Base-by-base conservation (phyloP, 2,329 filamentous ascomycete species). In the Metarhizium humberi region DNA sequence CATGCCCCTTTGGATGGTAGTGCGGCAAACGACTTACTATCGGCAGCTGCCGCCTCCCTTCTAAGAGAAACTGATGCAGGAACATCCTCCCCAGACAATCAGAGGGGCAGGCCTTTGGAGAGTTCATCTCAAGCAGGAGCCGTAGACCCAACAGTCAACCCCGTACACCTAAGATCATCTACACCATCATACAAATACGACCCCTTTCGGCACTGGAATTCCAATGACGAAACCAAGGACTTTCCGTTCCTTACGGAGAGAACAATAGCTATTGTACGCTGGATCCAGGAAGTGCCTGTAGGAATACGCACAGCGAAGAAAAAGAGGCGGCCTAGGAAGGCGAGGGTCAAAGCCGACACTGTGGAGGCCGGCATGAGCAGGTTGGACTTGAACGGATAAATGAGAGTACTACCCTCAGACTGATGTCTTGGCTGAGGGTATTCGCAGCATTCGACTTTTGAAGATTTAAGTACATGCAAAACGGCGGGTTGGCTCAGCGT, bases 181-280 rank as follows among this genome's bases (percentile, higher is more conserved):
- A 45, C 10, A 45, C 7, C 42, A 6, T 20, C 42, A 16, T 43
- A 20, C 34, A 13, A 38, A 16, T 11, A 16, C 46, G n/a, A 11
- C 11, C 3, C 20, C 46, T 16, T 3, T 18, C 2, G 29, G 13
- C 25, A 30, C 32, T 86, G 82, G 82, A 78, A 80, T 5, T 77
- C 82, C 55, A 84, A 87, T 53, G 81, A 86, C 57, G 80, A 78
- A 0, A 5, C 14, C 2, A 82, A 81, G 62, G 86, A 90, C 60
- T 88, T 87, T 66, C 81, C 82, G 2, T 83, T 89, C 59, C 76
- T 79, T 18, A 88, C 86, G 1, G 85, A 88, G 59, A 78, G 88
- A 25, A 87, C 88, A 0, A 78, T 82, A 50, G 79, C 81, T 18
- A 82, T 92, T 56, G 80, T 84, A 0, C 72, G 80, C 46, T 94